phyloP scores from a whole-genome alignment of 164 flowering plant genomes.

The Chloranthus sessilifolius region DNA sequence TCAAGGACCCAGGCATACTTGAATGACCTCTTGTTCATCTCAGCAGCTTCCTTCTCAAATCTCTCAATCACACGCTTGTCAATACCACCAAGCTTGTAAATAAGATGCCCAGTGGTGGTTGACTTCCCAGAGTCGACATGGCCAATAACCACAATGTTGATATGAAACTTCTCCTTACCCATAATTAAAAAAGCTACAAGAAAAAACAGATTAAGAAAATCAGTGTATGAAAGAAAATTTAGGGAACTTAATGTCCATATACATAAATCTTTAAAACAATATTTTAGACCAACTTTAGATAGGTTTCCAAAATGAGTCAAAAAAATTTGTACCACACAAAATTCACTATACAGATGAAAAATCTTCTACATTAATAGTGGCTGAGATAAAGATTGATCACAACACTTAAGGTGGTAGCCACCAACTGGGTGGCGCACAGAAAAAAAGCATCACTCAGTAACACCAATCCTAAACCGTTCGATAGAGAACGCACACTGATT shows the following conservation, averaged over 20 bases:
- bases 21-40: conserved; percentile 27
- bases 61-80: conserved; percentile 30
- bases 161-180: conserved; percentile 65
- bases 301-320: not conserved
- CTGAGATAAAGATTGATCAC: no score
- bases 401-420: no score
- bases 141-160: conserved; percentile 61
- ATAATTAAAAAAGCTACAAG: conserved; percentile 8
- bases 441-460: no score
- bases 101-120: conserved; percentile 50
- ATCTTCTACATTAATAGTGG: not conserved
- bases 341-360: not conserved
- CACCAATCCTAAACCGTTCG: no score
- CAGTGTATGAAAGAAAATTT: not conserved
- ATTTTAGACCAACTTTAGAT: not conserved
- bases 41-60: conserved; percentile 27
- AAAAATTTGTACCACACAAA: not conserved
- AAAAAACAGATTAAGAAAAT: not conserved
- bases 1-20: conserved; percentile 46
- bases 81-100: conserved; percentile 40
- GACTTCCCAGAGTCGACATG: conserved; percentile 66
- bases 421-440: no score
- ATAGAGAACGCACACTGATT: no score
- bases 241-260: no score
- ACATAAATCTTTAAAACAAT: no score